A percentile compares a stretch with the other conserved stretches of the same genome.
These are phyloP conservation scores for Pseudocercospora fuligena DNA, from an alignment of 2,329 filamentous ascomycete species.

Conservation along the genomic window DNA sequence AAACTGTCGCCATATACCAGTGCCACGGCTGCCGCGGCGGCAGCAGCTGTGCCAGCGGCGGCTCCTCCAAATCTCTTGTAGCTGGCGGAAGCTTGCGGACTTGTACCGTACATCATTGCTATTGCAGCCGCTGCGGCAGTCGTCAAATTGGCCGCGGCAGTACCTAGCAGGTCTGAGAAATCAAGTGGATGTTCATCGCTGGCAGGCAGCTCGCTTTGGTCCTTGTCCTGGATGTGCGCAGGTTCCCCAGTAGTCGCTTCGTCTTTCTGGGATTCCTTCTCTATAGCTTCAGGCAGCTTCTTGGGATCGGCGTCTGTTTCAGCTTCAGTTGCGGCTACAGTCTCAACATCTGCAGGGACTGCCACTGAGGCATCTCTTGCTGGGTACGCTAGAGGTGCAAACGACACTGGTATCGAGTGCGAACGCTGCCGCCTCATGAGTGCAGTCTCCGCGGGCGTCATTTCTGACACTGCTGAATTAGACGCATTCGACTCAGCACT, in stretches of 20 bases:
- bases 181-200: background rate
- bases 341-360: constrained; percentile 11
- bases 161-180: background rate
- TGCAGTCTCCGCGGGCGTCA: constrained; percentile 12
- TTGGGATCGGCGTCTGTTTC: constrained; percentile 12
- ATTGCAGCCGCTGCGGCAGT: background rate
- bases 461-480: background rate
- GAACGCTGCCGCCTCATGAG: constrained; percentile 33
- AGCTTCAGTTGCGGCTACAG: constrained; percentile 13
- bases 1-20: constrained; percentile 18
- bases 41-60: constrained; percentile 17
- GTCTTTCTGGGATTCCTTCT: background rate
- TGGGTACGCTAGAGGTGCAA: background rate
- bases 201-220: background rate
- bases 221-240: background rate
- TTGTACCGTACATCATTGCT: background rate
- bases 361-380: background rate
- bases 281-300: background rate
- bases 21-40: constrained; percentile 22
- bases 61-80: constrained; percentile 7
- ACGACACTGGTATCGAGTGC: constrained; percentile 31
- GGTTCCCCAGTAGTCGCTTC: background rate
- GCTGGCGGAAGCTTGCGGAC: background rate
- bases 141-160: constrained; percentile 6
- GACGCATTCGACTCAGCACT: background rate